Base-by-base conservation (phyloP, 2,329 filamentous ascomycete genomes). In the Trichoderma lentiforme region DNA sequence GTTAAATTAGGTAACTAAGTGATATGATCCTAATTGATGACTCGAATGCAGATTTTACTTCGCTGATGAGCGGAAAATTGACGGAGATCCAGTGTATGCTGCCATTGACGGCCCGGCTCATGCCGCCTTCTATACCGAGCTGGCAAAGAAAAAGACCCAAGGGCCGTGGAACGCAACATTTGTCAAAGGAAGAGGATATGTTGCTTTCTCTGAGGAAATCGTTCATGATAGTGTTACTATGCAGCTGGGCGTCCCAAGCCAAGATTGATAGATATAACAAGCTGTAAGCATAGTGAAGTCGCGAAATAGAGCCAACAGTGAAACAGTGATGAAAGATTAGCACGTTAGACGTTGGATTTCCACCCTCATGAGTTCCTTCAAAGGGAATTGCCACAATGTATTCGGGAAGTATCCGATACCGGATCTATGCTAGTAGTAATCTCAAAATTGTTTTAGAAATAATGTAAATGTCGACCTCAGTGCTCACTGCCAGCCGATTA, bases 1-100 rank as follows among this genome's bases (percentile, higher is more conserved):
- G 62, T 65, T 24, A 3, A 15, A 24, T 14, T 6, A n/a, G 7
- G n/a, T 1, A 15, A 11, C 5, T 21, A 53, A 32, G 21, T 18
- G 3, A 15, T 12, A n/a, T 14, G 3, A 6, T 21, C 18, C 26
- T 53, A 34, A 65, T 26, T 15, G 18, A 30, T 58, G 18, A 58
- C n/a, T 0, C 3, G 8, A 73, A 6, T 83, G 83, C 74, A 74
- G 76, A 69, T 88, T 87, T 76, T 86, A 87, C 75, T 88, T 84
- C 70, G 83, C 80, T 1, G 85, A 88, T 70, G 84, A 88, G 75
- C 78, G 85, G 26, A 65, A 53, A 24, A 5, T 15, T 30, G 28
- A 65, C 9, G 62, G 62, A 53, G 43, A 47, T 32, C 61, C 77
- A 1, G 76, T 73, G 11, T 79, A 75, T 14, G 70, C 61, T 0